phyloP scores from a whole-genome alignment of 768 basidiomycete genomes.

The Jaapia argillacea region DNA sequence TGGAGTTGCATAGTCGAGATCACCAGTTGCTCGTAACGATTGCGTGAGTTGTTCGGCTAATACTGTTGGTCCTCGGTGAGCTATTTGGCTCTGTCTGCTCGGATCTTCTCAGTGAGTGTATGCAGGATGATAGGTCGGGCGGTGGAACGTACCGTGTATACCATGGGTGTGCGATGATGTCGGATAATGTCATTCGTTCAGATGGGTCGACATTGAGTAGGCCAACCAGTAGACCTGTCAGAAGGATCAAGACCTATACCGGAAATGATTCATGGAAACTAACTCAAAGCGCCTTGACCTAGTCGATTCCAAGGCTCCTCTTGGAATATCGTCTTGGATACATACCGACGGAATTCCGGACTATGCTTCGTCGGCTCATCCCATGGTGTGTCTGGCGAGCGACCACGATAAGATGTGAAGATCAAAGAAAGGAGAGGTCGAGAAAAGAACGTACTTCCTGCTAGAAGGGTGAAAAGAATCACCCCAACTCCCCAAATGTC shows the following conservation, averaged over 20 bases:
- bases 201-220: constrained; percentile 66
- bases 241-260: constrained; percentile 1
- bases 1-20: constrained; percentile 64
- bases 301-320: constrained; percentile 78
- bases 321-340: constrained; percentile 61
- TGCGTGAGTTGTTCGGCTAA: constrained; percentile 67
- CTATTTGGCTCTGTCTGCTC: constrained; percentile 61
- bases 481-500: constrained; percentile 97
- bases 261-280: constrained; percentile 14
- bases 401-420: background rate
- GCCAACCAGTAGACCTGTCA: constrained; percentile 61
- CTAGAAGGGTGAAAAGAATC: constrained; percentile 84
- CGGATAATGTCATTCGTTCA: constrained; percentile 53
- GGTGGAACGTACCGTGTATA: constrained; percentile 41
- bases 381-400: constrained; percentile 99
- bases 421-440: too few species aligned
- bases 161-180: constrained; percentile 63
- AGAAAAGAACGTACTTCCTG: constrained; percentile 60
- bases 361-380: constrained; percentile 81
- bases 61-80: constrained; percentile 33
- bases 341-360: constrained; percentile 71
- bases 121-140: constrained; percentile 1
- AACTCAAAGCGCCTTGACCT: constrained; percentile 47
- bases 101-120: background rate
- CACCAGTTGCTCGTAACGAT: constrained; percentile 58